A percentile compares a stretch with the other conserved stretches of the same genome.
phyloP scores from a whole-genome alignment of 331 rosid species.

The Quercus tomentella region DNA sequence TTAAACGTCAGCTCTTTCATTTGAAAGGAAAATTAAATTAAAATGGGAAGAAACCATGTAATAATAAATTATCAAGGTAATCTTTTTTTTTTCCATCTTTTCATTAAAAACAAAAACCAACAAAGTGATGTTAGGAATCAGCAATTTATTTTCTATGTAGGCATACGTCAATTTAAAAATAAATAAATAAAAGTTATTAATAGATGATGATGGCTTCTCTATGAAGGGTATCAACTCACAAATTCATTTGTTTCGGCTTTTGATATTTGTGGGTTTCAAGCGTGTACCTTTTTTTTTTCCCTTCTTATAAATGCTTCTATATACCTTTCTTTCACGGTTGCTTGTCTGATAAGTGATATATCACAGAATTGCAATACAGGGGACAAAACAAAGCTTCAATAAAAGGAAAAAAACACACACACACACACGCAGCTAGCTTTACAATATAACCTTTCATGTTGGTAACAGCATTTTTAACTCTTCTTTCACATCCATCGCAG shows the following conservation, averaged over 20 bases:
- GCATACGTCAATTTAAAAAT: background rate
- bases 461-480: constrained; percentile 65
- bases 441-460: constrained; percentile 56
- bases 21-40: too few relatives aligned
- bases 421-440: background rate
- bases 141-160: too few relatives aligned
- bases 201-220: background rate
- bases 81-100: too few relatives aligned
- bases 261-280: background rate
- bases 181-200: background rate
- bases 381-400: background rate
- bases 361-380: background rate
- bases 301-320: background rate
- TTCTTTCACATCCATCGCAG: constrained; percentile 90
- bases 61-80: too few relatives aligned
- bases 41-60: too few relatives aligned
- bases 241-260: background rate
- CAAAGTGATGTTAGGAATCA: too few relatives aligned
- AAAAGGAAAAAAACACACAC: background rate
- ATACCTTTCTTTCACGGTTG: background rate
- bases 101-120: too few relatives aligned
- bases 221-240: too few relatives aligned
- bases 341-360: background rate
- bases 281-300: background rate
- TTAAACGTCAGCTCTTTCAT: too few relatives aligned